A percentile compares a stretch with the other conserved stretches of the same genome.
Evolutionary conservation across 805 yeast species (phyloP).

Genomic region (Candida methanosorbosa): DNA sequence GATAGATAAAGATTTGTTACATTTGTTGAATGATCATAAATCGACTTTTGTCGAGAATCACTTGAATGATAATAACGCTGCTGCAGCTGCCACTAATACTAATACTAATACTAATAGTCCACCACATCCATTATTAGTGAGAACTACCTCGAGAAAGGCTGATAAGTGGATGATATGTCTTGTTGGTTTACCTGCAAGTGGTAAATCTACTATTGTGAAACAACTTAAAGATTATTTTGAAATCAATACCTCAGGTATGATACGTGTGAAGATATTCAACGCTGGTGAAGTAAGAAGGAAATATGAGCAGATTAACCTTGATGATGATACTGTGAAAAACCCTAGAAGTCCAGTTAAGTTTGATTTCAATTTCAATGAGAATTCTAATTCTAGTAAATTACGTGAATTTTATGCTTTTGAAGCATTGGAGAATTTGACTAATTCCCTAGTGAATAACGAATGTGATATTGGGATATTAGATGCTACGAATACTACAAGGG

Average conservation of each 20-base stretch:
- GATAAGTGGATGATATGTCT: slow-evolving; percentile 23
- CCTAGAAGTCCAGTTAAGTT: slow-evolving; percentile 11
- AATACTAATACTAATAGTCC: neutral
- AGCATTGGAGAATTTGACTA: slow-evolving; percentile 70
- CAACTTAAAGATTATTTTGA: slow-evolving; percentile 18
- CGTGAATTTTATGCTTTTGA: slow-evolving; percentile 95
- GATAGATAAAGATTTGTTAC: neutral
- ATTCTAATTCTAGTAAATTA: slow-evolving; percentile 40
- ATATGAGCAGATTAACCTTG: slow-evolving; percentile 21
- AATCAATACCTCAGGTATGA: slow-evolving; percentile 5
- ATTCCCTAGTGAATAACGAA: slow-evolving; percentile 62
- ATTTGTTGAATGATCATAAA: slow-evolving; percentile 1
- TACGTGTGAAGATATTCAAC: slow-evolving; percentile 30
- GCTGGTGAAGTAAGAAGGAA: slow-evolving; percentile 45
- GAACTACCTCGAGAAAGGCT: neutral
- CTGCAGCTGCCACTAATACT: slow-evolving; percentile 1
- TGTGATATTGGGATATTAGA: slow-evolving; percentile 89
- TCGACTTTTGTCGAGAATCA: slow-evolving; percentile 1
- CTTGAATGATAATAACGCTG: slow-evolving; percentile 3
- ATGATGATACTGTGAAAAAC: no score
- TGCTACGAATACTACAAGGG: slow-evolving; percentile 62
- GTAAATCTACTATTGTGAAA: slow-evolving; percentile 51
- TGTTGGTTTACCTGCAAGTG: slow-evolving; percentile 93
- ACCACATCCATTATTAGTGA: neutral
- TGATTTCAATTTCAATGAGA: slow-evolving; percentile 36